Evolutionary conservation across 176 grass and related monocot genomes (phyloP), one percentile per base, ranked within the genome.

Genomic region (Dactylis glomerata): DNA sequence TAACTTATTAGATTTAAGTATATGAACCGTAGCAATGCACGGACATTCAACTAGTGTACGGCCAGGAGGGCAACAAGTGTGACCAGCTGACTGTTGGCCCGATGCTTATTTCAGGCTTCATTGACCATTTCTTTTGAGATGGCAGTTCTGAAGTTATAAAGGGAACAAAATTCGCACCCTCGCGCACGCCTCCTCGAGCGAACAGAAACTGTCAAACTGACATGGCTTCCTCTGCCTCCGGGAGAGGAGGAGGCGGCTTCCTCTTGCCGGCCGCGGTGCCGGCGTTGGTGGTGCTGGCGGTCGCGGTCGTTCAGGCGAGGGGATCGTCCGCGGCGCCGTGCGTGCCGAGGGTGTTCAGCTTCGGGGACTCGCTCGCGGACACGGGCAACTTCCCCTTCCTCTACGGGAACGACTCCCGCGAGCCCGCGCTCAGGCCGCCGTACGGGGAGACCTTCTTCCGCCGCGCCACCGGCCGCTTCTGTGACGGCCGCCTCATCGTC

Each of bases 351-450:
- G 23, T 97, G 76, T 88, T 94, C 84, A 84, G 79, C 87, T 97
- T 97, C 33, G 95, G 92, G 27, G 95, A 97, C 82, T 97, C 95
- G n/a, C 83, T 94, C 55, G 49, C 88, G 49, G 95, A 97, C 81
- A 97, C 92, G 52, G 95, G 95, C 28, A 97, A 97, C 86, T 85
- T 38, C 44, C 49, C 74, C 37, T 83, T 80, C 82, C 52, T 80
- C 63, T 80, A 44, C 87, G 64, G 71, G n/a, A 72, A 85, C 32
- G 37, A 69, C 85, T 71, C 76, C 33, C 34, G 80, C 49, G 79
- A 91, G 83, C 55, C 82, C 27, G 82, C 79, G 36, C 73, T 88
- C 80, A 49, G 77, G 13, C 59, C 64, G 1, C 94, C 94, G 26
- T 97, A 97, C 56, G 94, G 94, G 32, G 83, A 92, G 23, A 94